Evolutionary conservation across 2,329 filamentous ascomycete genomes (phyloP).

Genomic region (Xenosphaeropsis pyriputrescens): DNA sequence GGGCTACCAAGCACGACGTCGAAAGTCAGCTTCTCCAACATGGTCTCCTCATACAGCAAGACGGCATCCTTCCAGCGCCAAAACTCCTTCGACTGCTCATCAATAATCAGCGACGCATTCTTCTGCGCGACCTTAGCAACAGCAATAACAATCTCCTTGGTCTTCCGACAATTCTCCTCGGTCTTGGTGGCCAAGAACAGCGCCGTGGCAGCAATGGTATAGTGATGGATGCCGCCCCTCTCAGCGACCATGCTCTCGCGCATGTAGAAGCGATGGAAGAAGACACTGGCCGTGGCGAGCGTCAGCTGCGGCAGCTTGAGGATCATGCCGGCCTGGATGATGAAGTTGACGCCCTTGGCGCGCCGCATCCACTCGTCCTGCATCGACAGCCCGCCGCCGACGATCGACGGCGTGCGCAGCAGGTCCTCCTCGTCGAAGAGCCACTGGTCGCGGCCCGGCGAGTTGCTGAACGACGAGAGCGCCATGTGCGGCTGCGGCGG

Average conservation of each 20-base stretch:
- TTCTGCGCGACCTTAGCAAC: conserved; percentile 93
- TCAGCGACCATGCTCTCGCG: conserved; percentile 66
- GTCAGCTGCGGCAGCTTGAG: conserved; percentile 87
- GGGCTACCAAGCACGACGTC: conserved; percentile 85
- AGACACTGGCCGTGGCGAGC: conserved; percentile 80
- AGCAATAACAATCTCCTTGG: conserved; percentile 84
- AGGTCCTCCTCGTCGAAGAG: conserved; percentile 77
- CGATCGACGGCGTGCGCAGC: conserved; percentile 65
- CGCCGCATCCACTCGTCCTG: conserved; percentile 68
- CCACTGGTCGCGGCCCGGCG: conserved; percentile 47
- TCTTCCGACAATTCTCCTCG: conserved; percentile 92
- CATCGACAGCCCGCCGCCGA: conserved; percentile 58
- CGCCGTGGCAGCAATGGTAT: conserved; percentile 78
- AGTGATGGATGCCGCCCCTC: conserved; percentile 73
- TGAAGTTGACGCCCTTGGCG: conserved; percentile 92
- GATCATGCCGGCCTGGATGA: conserved; percentile 84
- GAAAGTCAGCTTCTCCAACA: conserved; percentile 86
- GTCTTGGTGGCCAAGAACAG: conserved; percentile 95
- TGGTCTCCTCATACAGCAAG: conserved; percentile 77
- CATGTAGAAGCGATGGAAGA: conserved; percentile 96
- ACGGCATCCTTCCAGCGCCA: conserved; percentile 97
- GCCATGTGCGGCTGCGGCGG: no score
- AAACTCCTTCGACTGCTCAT: conserved; percentile 96
- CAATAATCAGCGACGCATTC: conserved; percentile 75
- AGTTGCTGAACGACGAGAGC: no score